Conservation (phyloP, 2,329 filamentous ascomycete genomes). For the Apiospora marii region DNA sequence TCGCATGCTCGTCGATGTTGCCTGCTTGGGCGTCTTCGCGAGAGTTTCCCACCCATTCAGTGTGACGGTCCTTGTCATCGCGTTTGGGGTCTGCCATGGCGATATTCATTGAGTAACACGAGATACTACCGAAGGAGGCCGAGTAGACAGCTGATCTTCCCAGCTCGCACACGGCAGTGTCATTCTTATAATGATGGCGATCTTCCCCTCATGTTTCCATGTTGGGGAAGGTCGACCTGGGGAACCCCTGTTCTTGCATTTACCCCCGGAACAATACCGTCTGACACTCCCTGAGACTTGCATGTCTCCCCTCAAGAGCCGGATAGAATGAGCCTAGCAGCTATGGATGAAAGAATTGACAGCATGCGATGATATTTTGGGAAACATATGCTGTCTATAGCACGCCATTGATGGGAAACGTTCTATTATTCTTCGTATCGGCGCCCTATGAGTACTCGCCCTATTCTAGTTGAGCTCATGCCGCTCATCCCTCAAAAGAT, state of each 20-base stretch:
- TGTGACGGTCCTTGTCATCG: background rate
- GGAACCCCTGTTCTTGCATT: background rate
- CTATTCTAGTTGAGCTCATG: too few relatives aligned
- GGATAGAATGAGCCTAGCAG: background rate
- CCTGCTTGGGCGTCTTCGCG: conserved; percentile 24
- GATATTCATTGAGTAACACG: background rate
- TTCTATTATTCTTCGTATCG: too few relatives aligned
- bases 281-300: background rate
- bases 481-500: background rate
- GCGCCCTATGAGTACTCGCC: too few relatives aligned
- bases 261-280: background rate
- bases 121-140: background rate
- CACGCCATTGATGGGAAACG: too few relatives aligned
- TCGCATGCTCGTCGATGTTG: conserved; percentile 22
- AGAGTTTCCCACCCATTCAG: background rate
- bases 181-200: background rate
- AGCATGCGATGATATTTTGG: background rate
- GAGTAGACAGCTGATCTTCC: accelerated
- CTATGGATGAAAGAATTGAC: too few relatives aligned
- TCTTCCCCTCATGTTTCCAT: background rate
- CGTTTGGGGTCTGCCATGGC: background rate
- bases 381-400: background rate
- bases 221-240: background rate
- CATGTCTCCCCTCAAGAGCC: background rate
- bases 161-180: too few relatives aligned